Base-by-base conservation (phyloP, 352 stramenopile species). In the Thalassiosira gravida region DNA sequence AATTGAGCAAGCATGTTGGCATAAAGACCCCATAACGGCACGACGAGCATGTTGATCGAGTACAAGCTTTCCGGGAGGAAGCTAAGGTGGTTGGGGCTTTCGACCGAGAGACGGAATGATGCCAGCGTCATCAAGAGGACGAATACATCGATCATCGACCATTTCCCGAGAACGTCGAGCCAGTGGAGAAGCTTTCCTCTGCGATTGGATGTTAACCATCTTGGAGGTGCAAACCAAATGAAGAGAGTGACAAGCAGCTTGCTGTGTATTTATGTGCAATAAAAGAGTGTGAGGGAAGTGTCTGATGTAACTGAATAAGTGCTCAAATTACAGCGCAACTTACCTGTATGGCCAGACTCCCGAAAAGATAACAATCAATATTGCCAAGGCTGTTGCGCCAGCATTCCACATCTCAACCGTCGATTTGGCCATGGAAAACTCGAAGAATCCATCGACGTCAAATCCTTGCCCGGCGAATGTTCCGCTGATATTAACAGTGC, bases 141-240 rank as follows among this genome's bases (percentile, higher is more conserved):
- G 61, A 94, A 94, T 6, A 94, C 86, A 81, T 94, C 87, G 25
- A 93, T 74, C 67, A 93, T 91, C 13, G 63, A 85, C 87, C 89
- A 94, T 76, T 94, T 94, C 32, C 77, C 89, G 27, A 94, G 59
- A 18, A 80, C 61, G 80, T 94, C 89, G 32, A 94, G 67, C 87
- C 87, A 92, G 35, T 82, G 46, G 0, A 93, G 58, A 37, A 92
- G 75, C n/a, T 74, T 83, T 32, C 85, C 87, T 37, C 87, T 42
- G n/a, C 68, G 57, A 22, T 86, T 78, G 5, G 77, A 83, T n/a
- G 85, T 83, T 8, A 90, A 11, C 39, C 63, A 53, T 22, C 24
- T 77, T 24, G 86, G 44, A 30, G 89, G 85, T 29, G 81, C 29
- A 70, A 94, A 90, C 89, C 89, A 94, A 30, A 92, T 27, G 29